Percentiles rank a stretch among this genome's conserved stretches.
Conservation (phyloP, 805 yeast species). For the Dipodascus geniculatus region DNA sequence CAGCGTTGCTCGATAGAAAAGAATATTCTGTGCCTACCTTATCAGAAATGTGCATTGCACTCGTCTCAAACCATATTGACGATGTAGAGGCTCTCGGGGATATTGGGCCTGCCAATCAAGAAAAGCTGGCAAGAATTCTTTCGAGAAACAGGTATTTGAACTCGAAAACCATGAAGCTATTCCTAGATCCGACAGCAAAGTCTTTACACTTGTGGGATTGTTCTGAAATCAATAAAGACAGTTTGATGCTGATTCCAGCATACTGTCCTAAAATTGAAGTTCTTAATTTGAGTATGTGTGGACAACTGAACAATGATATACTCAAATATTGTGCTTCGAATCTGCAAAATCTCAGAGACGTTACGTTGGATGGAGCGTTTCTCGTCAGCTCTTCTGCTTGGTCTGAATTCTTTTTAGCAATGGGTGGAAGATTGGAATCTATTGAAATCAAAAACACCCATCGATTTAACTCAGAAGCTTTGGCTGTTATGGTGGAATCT, state of each 20-base stretch:
- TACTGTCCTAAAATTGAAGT: constrained; percentile 62
- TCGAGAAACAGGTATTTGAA: constrained; percentile 74
- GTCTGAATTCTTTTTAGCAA: constrained; percentile 54
- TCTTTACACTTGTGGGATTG: constrained; percentile 84
- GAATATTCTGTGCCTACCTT: constrained; percentile 51
- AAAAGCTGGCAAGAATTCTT: constrained; percentile 62
- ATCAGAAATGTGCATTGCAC: constrained; percentile 70
- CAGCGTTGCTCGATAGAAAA: constrained; percentile 66
- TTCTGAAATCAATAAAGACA: constrained; percentile 56
- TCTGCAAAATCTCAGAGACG: constrained; percentile 38
- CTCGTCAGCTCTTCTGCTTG: constrained; percentile 65
- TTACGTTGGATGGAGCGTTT: constrained; percentile 84
- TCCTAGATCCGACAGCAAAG: constrained; percentile 48
- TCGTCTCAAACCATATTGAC: constrained; percentile 53
- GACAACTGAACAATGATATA: constrained; percentile 73
- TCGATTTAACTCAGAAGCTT: constrained; percentile 57
- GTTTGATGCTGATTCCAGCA: constrained; percentile 59
- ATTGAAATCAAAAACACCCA: constrained; percentile 75
- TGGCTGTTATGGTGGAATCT: constrained; percentile 48
- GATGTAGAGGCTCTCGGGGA: constrained; percentile 79
- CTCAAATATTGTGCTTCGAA: constrained; percentile 51
- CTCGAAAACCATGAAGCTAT: constrained; percentile 59
- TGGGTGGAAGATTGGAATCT: constrained; percentile 39
- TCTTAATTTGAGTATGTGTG: constrained; percentile 80
- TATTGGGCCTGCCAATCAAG: constrained; percentile 62